Percentiles rank a stretch among this genome's conserved stretches.
Evolutionary conservation across 2,329 filamentous ascomycete genomes (phyloP).

Genomic region (Xylariaceae sp.): DNA sequence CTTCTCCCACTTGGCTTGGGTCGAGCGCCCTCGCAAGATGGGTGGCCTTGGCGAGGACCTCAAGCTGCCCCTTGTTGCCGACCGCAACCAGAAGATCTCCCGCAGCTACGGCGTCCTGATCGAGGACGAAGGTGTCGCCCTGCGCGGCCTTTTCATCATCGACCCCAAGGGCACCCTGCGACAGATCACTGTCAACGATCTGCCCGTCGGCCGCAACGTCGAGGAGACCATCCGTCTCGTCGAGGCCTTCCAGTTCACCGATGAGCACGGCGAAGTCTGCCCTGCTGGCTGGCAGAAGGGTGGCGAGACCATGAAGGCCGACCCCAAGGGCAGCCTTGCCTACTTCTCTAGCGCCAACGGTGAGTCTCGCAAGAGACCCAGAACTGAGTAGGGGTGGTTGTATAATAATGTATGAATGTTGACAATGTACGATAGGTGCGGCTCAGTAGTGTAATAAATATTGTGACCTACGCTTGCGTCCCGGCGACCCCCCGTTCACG

Average conservation of each 20-base stretch:
- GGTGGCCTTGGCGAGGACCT: constrained; percentile 57
- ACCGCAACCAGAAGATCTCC: constrained; percentile 57
- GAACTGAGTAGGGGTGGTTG: constrained; percentile 13
- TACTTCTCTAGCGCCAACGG: constrained; percentile 39
- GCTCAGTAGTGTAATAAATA: not conserved
- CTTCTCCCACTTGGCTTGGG: constrained; percentile 55
- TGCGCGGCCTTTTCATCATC: constrained; percentile 62
- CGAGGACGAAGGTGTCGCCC: constrained; percentile 59
- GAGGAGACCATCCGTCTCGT: constrained; percentile 63
- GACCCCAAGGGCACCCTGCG: constrained; percentile 58
- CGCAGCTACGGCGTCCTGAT: constrained; percentile 60
- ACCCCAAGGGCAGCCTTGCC: constrained; percentile 46
- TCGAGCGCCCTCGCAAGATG: constrained; percentile 51
- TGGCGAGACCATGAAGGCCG: constrained; percentile 46
- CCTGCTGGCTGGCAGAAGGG: constrained; percentile 47
- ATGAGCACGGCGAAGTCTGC: constrained; percentile 76
- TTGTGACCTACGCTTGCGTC: no score
- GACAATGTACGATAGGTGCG: constrained; percentile 1
- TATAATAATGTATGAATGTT: not conserved
- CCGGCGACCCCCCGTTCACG: no score
- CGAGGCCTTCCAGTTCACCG: constrained; percentile 76
- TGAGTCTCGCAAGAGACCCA: constrained; percentile 29
- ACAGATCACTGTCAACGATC: constrained; percentile 63
- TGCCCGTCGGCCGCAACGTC: constrained; percentile 60
- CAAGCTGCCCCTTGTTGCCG: constrained; percentile 57